phyloP scores from a whole-genome alignment of 371 early-diverging fungal species.

The Circinella minor region DNA sequence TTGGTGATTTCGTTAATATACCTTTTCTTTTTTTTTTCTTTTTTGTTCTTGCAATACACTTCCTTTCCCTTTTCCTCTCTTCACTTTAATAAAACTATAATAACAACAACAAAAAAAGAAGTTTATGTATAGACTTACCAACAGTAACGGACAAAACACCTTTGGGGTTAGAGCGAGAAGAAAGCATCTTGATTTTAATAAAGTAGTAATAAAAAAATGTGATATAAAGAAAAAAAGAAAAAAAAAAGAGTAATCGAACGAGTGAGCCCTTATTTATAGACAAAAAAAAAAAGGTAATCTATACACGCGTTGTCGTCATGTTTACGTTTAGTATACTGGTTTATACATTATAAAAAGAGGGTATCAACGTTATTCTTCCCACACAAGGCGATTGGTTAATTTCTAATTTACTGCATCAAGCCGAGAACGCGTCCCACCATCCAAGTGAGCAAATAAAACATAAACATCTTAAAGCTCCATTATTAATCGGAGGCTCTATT shows the following conservation, averaged over 20 bases:
- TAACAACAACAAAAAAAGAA: too few species aligned
- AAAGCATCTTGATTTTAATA: conserved; percentile 23
- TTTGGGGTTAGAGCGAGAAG: conserved; percentile 28
- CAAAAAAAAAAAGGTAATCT: too few species aligned
- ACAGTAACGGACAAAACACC: conserved; percentile 24
- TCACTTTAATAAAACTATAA: not conserved
- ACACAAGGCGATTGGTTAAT: not conserved
- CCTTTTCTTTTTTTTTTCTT: too few species aligned
- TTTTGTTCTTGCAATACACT: too few species aligned
- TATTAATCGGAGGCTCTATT: too few species aligned
- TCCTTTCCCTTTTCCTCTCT: too few species aligned
- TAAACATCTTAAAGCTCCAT: not conserved
- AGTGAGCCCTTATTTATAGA: not conserved
- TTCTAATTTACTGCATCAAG: conserved; percentile 6
- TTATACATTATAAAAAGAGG: too few species aligned
- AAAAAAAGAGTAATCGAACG: not conserved
- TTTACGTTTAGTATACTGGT: too few species aligned
- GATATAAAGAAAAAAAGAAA: not conserved
- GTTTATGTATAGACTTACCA: conserved; percentile 9
- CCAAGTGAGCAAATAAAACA: not conserved
- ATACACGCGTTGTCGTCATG: too few species aligned
- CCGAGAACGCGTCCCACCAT: not conserved
- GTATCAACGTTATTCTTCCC: not conserved
- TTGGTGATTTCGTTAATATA: too few species aligned
- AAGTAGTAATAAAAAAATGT: not conserved